A percentile compares a stretch with the other conserved stretches of the same genome.
Evolutionary conservation across 2,329 filamentous ascomycete genomes (phyloP).

Genomic region (Ceratocystis lukuohia): DNA sequence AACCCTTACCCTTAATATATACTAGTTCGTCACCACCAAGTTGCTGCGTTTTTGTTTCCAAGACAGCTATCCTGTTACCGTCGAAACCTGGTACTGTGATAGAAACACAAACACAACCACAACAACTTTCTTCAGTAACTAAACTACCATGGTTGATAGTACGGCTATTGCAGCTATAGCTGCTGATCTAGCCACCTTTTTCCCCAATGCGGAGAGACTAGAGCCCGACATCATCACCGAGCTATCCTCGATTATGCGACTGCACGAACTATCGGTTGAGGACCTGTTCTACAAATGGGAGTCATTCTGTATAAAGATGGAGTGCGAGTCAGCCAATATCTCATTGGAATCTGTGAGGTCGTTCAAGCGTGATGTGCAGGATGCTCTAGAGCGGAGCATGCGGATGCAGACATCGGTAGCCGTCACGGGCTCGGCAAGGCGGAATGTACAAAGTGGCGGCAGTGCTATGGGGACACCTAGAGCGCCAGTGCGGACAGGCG

Average conservation of each 20-base stretch:
- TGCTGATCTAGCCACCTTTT: constrained; percentile 33
- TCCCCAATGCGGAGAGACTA: constrained; percentile 47
- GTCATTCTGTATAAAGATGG: constrained; percentile 92
- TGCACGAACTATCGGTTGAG: constrained; percentile 68
- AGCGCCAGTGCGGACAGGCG: constrained; percentile 39
- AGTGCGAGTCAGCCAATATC: constrained; percentile 55
- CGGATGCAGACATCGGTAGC: constrained; percentile 29
- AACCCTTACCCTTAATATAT: not conserved
- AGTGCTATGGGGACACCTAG: constrained; percentile 51
- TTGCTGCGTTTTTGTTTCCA: no score
- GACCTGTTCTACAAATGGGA: constrained; percentile 99
- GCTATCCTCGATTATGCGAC: constrained; percentile 69
- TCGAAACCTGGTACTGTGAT: no score
- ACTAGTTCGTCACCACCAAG: no score
- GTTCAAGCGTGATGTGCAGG: constrained; percentile 79
- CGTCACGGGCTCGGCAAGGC: constrained; percentile 28
- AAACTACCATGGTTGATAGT: constrained; percentile 9
- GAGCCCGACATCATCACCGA: constrained; percentile 67
- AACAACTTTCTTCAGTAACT: not conserved
- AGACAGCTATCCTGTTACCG: no score
- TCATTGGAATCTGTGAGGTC: constrained; percentile 57
- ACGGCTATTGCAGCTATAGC: constrained; percentile 11
- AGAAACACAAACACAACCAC: not conserved
- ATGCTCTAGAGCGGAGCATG: constrained; percentile 64
- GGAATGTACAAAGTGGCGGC: constrained; percentile 42